Conservation (phyloP, 768 basidiomycete genomes). For the Boletus rex-veris region DNA sequence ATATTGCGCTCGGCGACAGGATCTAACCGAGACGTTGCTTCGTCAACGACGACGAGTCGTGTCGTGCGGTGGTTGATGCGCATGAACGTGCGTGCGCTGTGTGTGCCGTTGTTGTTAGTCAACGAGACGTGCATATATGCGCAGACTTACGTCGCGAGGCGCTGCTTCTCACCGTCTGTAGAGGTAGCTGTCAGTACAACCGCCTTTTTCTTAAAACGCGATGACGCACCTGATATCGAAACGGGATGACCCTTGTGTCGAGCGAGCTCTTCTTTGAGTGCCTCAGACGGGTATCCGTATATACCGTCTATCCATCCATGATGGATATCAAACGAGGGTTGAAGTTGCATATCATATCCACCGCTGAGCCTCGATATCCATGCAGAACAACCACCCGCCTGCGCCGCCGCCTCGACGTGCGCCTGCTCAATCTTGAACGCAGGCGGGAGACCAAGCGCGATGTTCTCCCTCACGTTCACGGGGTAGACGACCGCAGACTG, state of each 20-base stretch:
- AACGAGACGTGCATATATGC: background rate
- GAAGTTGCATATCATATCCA: conserved; percentile 31
- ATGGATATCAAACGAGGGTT: conserved; percentile 18
- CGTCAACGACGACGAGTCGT: conserved; percentile 52
- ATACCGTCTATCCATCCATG: conserved; percentile 20
- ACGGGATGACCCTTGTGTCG: conserved; percentile 21
- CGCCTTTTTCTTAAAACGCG: too few relatives aligned
- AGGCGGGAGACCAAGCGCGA: conserved; percentile 29
- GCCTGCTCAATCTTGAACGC: conserved; percentile 14
- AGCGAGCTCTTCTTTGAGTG: conserved; percentile 18
- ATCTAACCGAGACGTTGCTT: conserved; percentile 57
- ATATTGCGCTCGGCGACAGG: conserved; percentile 50
- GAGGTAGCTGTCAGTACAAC: background rate
- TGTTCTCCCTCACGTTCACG: conserved; percentile 43
- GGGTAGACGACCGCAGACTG: conserved; percentile 52
- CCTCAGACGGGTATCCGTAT: conserved; percentile 19
- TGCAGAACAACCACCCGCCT: conserved; percentile 25
- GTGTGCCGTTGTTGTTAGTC: background rate
- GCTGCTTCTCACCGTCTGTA: conserved; percentile 45
- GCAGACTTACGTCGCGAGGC: conserved; percentile 44
- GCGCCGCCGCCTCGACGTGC: conserved; percentile 31
- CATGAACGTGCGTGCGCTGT: conserved; percentile 48
- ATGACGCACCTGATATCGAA: conserved; percentile 22
- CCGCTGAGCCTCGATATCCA: conserved; percentile 36
- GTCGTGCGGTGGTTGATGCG: conserved; percentile 31